Evolutionary conservation across 495 filamentous ascomycete species (phyloP).

Genomic region (Haplographium delicatum): DNA sequence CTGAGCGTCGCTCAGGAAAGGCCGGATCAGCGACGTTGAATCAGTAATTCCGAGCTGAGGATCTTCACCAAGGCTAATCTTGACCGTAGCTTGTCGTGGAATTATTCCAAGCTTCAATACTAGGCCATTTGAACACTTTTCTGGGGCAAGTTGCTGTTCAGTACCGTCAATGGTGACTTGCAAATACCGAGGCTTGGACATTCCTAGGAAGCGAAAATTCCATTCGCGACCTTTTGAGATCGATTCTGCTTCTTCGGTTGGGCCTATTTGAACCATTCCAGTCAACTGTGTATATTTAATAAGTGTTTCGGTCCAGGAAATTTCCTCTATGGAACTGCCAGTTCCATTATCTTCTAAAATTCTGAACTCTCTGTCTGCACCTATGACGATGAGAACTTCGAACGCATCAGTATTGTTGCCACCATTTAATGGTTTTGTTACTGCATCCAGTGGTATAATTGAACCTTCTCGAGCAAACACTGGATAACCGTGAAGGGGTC

Average conservation of each 20-base stretch:
- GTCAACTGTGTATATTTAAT: conserved; percentile 14
- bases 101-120: conserved; percentile 5
- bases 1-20: conserved; percentile 37
- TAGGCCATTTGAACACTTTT: conserved; percentile 3
- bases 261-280: conserved; percentile 24
- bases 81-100: not conserved
- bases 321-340: conserved; percentile 6
- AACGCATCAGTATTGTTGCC: conserved; percentile 33
- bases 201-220: conserved; percentile 5
- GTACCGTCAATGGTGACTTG: conserved; percentile 12
- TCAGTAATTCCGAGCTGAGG: conserved; percentile 33
- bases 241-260: conserved; percentile 11
- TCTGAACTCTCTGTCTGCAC: conserved; percentile 41
- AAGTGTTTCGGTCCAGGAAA: conserved; percentile 12
- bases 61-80: conserved; percentile 30
- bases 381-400: conserved; percentile 47
- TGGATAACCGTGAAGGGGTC: conserved; percentile 38
- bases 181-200: not conserved
- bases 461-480: conserved; percentile 51
- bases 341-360: conserved; percentile 33
- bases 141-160: not conserved
- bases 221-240: not conserved
- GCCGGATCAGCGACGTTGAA: conserved; percentile 22
- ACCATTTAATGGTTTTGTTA: conserved; percentile 35
- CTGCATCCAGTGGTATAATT: conserved; percentile 45